Base-by-base conservation (phyloP, 2,329 filamentous ascomycete genomes). In the Berkeleyomyces basicola region DNA sequence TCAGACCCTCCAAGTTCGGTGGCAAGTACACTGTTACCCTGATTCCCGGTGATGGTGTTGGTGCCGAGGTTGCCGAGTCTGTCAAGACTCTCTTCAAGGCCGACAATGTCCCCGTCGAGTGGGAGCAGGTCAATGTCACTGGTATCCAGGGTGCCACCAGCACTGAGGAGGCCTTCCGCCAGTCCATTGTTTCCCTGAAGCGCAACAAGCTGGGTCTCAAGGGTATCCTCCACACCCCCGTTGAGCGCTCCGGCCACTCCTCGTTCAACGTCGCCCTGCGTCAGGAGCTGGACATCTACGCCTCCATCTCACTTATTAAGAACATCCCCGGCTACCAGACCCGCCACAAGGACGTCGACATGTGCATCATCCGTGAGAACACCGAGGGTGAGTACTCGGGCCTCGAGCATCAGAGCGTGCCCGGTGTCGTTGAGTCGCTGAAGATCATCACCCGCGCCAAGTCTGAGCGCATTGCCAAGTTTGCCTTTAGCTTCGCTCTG, bases 61-160 rank as follows among this genome's bases (percentile, higher is more conserved):
- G 93, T 76, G 89, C 90, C 75, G 93, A 99, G 79, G 91, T 97
- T 66, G 90, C 92, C 71, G 91, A 97, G 79, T 93, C 90, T 67
- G 92, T 99, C 75, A 96, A 96, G 86, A 95, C 92, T 69, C 87
- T 99, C 76, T 97, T 97, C 86, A 97, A 96, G 84, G 91, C 92
- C 74, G 92, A 97, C 81, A 97, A 96, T 74, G 92, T 96, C 61
- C 93, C 93, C 72, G 86, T 99, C 71, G 90, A 96, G 77, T 97
- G 93, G 92, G 93, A 99, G 78, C 91, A 97, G 80, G 83, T 99
- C 70, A 91, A 96, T 74, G 92, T 96, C 57, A 90, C 89, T 37
- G 93, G 93, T 75, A 82, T 97, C 68, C 88, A 92, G 73, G 83
- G 86, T 65, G 82, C 84, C 74, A 71, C 75, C 63, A 86, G 90